Evolutionary conservation across 2,329 filamentous ascomycete genomes (phyloP), one percentile per base, ranked within the genome.

Genomic region (Plectosphaerella cucumerina): DNA sequence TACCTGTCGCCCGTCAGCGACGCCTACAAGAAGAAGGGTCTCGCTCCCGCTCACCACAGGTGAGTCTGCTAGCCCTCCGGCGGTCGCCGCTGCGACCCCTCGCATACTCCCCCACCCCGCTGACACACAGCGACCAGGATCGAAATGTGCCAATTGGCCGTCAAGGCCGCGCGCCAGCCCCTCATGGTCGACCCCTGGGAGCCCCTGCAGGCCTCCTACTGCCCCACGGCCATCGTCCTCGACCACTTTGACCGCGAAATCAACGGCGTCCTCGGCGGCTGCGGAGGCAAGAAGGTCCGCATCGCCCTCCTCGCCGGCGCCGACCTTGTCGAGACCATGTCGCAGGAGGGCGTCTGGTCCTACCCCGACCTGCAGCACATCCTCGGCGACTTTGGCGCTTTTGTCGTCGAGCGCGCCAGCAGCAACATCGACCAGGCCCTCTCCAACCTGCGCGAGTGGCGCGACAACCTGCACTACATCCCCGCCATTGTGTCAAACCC

Each of bases 221-320:
- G 90, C 55, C 90, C 91, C 15, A 97, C 93, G 1, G 93, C 92
- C 37, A 82, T 87, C 60, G 92, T 96, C 39, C 76, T 97, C 46
- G 90, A 96, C 63, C 93, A 97, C 70, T 94, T 97, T 61, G 85
- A 95, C 58, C 74, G 93, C 64, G 90, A 97, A 67, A 89, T 97
- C 65, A 96, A 97, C 65, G 80, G 82, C 21, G 81, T 90, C 43
- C 75, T 85, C 26, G 85, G 87, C 37, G 92, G 92, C 6, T 92
- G 92, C 10, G 80, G 86, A 57, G 90, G 89, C 53, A 74, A 75
- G 49, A 70, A 70, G 12, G 86, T 87, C 17, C 84, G 85, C 52
- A 89, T 97, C 58, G 85, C 89, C 45, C 79, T 97, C 34, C 79
- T 97, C 31, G 91, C 89, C 4, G 92, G 93, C 5, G 86, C 84